Evolutionary conservation across 1,284 basidiomycete species (phyloP), one percentile per base, ranked within the genome.

Genomic region (Athelia sp.): DNA sequence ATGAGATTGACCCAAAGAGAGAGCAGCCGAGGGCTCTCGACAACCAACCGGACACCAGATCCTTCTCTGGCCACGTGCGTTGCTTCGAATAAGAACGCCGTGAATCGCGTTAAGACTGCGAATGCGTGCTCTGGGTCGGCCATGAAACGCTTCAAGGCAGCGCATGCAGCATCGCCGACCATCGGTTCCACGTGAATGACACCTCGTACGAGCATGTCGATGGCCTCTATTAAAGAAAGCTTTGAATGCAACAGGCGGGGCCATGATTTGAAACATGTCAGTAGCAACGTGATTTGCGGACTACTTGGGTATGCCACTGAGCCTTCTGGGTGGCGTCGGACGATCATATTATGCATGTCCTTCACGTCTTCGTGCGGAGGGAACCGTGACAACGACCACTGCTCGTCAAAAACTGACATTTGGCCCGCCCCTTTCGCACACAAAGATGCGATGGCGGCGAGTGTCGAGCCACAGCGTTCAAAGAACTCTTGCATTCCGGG

Each of bases 381-480:
- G 32, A 84, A 70, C 15, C 82, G 80, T 3, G 81, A 67, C 2
- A 75, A 61, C 4, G 81, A 76, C 78, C 87, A 91, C 50, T 90
- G 81, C 15, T 95, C 92, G 55, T 94, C 92, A 45, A 94, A 87
- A 32, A 96, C 73, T 14, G 86, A 85, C 78, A 95, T 86, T 40
- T 75, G 72, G 1, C 89, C 90, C 15, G 93, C 80, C 3, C 78
- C 67, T 50, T 84, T 82, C 58, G 81, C 81, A 61, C 85, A 92
- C 4, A 79, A 62, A 9, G 73, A 67, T 0, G 87, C 81, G 32
- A 95, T 77, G 44, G 75, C 73, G 23, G 79, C 78, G 4, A 93
- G 70, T 4, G 81, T 74, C 0, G 79, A 73, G 18, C 82, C 80
- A 55, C 78, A 80, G 17, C 83, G 78, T 31, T 87, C 82, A 45